These are phyloP conservation scores for Cytospora paraplurivora DNA, from an alignment of 2,329 filamentous ascomycete species.

Conservation along the genomic window DNA sequence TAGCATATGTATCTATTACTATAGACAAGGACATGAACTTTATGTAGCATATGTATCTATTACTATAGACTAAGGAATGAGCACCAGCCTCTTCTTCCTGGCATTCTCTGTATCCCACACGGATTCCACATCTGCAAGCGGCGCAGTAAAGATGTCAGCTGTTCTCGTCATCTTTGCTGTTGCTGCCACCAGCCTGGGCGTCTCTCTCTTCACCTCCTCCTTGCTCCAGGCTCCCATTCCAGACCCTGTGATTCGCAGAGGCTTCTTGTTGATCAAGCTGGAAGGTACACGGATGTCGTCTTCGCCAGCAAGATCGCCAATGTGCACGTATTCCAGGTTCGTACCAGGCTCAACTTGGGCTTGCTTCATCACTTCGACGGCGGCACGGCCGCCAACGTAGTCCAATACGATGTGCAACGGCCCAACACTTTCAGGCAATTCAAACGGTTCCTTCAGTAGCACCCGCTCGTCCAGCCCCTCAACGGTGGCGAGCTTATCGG, in stretches of 20 bases:
- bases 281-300: not conserved
- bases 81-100: too few relatives aligned
- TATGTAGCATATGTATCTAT: too few relatives aligned
- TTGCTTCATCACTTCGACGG: not conserved
- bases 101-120: too few relatives aligned
- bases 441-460: conserved; percentile 42
- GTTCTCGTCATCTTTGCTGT: conserved; percentile 1
- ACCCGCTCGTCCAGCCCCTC: conserved; percentile 48
- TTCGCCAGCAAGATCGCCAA: conserved; percentile 16
- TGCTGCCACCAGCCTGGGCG: not conserved
- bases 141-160: too few relatives aligned
- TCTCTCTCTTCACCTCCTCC: conserved; percentile 14
- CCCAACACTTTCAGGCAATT: not conserved
- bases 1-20: too few relatives aligned
- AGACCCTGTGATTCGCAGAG: conserved; percentile 18
- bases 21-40: too few relatives aligned
- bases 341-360: not conserved
- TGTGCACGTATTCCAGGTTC: conserved; percentile 7
- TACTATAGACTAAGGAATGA: too few relatives aligned
- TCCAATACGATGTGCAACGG: conserved; percentile 8
- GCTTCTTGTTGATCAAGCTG: conserved; percentile 7
- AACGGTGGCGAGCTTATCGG: conserved; percentile 40
- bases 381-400: conserved; percentile 7
- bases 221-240: conserved; percentile 13
- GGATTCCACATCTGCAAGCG: too few relatives aligned